phyloP scores from a whole-genome alignment of 164 flowering plant species.

The Magnolia officinalis region DNA sequence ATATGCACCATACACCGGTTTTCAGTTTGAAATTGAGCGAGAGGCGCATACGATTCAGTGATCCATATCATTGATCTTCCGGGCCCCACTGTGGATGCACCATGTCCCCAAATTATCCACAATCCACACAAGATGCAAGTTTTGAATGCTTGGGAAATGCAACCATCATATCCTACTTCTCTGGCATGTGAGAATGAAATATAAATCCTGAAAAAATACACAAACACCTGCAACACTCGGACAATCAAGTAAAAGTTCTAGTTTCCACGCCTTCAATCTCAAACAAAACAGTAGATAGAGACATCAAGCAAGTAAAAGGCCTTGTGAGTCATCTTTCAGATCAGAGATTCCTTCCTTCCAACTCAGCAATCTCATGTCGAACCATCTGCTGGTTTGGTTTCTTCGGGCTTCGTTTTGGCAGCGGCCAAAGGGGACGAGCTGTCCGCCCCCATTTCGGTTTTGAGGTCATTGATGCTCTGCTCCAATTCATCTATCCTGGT shows the following conservation, averaged over 20 bases:
- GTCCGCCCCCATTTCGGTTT: conserved; percentile 72
- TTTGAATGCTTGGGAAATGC: neutral
- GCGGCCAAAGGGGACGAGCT: conserved; percentile 52
- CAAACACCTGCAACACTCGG: neutral
- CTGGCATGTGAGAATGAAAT: neutral
- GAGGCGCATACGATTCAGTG: no score
- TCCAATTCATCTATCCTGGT: conserved; percentile 73
- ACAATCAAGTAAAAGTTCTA: neutral
- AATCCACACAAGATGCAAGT: no score
- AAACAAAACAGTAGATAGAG: neutral
- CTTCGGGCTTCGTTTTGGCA: conserved; percentile 19
- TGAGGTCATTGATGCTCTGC: conserved; percentile 83
- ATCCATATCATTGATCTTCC: no score
- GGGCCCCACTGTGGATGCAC: no score
- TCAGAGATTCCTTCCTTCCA: neutral
- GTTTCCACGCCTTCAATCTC: neutral
- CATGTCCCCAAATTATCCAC: no score
- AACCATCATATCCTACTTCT: neutral
- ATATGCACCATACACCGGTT: no score
- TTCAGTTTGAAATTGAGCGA: no score
- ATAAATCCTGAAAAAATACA: neutral
- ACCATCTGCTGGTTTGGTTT: conserved; percentile 15
- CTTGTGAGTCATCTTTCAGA: neutral
- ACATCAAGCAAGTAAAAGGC: neutral
- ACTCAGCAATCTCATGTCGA: conserved; percentile 5